phyloP scores from a whole-genome alignment of 306 rosid genomes.

The Acacia confusa region DNA sequence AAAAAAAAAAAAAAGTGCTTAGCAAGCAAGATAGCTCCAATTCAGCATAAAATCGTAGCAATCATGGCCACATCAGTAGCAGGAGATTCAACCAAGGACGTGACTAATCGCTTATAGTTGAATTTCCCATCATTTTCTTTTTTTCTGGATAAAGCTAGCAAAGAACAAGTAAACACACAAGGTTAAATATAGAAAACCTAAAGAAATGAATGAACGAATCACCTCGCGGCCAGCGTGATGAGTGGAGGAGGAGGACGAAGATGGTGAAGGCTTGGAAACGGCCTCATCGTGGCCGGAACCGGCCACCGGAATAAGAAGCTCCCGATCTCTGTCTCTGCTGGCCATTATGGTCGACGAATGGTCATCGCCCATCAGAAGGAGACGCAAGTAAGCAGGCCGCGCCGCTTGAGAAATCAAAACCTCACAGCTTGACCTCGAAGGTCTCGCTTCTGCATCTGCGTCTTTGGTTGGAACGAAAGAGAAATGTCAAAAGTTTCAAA shows the following conservation, averaged over 20 bases:
- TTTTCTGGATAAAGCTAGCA: background rate
- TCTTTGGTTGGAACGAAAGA: background rate
- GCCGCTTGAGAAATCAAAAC: conserved; percentile 33
- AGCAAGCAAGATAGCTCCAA: background rate
- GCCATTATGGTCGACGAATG: conserved; percentile 55
- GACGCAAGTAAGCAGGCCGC: conserved; percentile 24
- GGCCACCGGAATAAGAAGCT: conserved; percentile 88
- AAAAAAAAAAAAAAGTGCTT: background rate
- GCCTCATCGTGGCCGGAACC: conserved; percentile 44
- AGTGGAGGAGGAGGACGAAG: conserved; percentile 34
- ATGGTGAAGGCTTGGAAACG: conserved; percentile 66
- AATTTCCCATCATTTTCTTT: background rate
- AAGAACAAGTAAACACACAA: background rate
- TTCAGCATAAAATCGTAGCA: conserved; percentile 5
- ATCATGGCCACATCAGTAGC: background rate
- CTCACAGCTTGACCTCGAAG: background rate
- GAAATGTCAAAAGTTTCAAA: background rate
- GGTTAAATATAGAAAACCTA: conserved; percentile 33
- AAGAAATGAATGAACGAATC: background rate
- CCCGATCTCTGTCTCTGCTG: conserved; percentile 84
- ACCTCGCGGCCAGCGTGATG: conserved; percentile 86
- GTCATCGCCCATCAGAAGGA: conserved; percentile 64
- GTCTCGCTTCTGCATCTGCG: conserved; percentile 19
- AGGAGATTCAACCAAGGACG: background rate
- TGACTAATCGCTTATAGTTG: background rate